Evolutionary conservation across 345 rosid genomes (phyloP).

Genomic region (Dipteronia sinensis): DNA sequence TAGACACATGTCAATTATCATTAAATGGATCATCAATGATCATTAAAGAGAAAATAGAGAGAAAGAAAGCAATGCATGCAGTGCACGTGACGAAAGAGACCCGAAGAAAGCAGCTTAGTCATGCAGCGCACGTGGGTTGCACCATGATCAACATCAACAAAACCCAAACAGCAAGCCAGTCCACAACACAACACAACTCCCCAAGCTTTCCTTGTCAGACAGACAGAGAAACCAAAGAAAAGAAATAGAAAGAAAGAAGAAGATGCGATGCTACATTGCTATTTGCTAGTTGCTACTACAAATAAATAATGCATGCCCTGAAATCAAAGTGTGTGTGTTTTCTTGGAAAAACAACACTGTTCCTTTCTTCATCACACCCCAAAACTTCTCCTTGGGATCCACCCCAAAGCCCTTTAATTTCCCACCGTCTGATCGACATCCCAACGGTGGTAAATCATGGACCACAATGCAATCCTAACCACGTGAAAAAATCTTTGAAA

Average conservation of each 20-base stretch:
- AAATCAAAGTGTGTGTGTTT: background rate
- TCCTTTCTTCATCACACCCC: constrained; percentile 10
- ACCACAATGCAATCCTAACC: constrained; percentile 11
- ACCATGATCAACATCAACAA: background rate
- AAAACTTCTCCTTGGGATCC: constrained; percentile 1
- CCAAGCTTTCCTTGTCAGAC: too few relatives aligned
- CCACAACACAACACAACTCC: too few relatives aligned
- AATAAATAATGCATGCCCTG: too few relatives aligned
- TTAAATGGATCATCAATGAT: too few relatives aligned
- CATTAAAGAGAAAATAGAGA: too few relatives aligned
- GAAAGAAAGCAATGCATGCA: background rate
- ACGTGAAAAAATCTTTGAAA: constrained; percentile 9
- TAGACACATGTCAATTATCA: too few relatives aligned
- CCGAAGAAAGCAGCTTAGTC: constrained; percentile 16
- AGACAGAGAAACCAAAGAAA: background rate
- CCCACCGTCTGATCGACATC: background rate
- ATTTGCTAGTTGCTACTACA: too few relatives aligned
- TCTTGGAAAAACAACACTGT: constrained; percentile 25
- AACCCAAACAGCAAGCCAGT: too few relatives aligned
- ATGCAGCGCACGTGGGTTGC: constrained; percentile 33
- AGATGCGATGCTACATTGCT: background rate
- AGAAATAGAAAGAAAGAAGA: background rate
- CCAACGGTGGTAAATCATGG: background rate
- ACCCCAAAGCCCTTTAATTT: background rate
- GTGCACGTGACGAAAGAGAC: constrained; percentile 26